Evolutionary conservation across 1,139 yeast species (phyloP).

Genomic region (Lodderomyces orthopsilosis): DNA sequence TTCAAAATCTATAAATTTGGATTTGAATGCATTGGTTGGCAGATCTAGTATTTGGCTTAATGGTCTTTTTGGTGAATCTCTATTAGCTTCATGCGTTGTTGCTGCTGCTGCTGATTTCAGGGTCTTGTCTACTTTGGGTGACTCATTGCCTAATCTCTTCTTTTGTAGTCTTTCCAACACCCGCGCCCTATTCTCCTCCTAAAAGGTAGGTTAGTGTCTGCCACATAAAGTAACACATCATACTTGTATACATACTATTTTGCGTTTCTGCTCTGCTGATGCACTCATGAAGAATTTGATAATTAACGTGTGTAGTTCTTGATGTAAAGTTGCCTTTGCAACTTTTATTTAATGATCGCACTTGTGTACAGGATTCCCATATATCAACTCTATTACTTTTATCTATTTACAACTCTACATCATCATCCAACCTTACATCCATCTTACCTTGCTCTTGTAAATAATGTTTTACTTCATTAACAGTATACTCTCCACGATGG

Average conservation of each 20-base stretch:
- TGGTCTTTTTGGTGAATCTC: conserved; percentile 6
- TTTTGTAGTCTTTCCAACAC: conserved; percentile 58
- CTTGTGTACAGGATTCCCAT: background rate
- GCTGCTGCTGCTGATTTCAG: background rate
- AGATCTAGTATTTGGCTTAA: conserved; percentile 13
- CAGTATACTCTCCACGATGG: conserved; percentile 91
- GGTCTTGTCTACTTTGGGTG: conserved; percentile 12
- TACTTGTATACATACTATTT: conserved; percentile 2
- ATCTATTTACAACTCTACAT: conserved; percentile 37
- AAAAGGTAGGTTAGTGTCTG: background rate
- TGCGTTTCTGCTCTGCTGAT: conserved; percentile 3
- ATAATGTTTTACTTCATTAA: conserved; percentile 72
- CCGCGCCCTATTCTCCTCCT: conserved; percentile 58
- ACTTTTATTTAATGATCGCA: background rate
- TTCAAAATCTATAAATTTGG: conserved; percentile 15
- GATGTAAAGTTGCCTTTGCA: background rate
- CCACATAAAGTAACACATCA: background rate
- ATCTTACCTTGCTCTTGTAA: conserved; percentile 83
- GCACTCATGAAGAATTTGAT: background rate
- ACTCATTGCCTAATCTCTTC: conserved; percentile 23
- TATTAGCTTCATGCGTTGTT: conserved; percentile 2
- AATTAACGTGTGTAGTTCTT: background rate
- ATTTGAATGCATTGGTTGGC: conserved; percentile 12
- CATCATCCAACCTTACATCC: conserved; percentile 90
- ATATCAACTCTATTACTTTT: background rate